Evolutionary conservation across 2,329 filamentous ascomycete species (phyloP).

Genomic region (Coleophoma eucalyptorum): DNA sequence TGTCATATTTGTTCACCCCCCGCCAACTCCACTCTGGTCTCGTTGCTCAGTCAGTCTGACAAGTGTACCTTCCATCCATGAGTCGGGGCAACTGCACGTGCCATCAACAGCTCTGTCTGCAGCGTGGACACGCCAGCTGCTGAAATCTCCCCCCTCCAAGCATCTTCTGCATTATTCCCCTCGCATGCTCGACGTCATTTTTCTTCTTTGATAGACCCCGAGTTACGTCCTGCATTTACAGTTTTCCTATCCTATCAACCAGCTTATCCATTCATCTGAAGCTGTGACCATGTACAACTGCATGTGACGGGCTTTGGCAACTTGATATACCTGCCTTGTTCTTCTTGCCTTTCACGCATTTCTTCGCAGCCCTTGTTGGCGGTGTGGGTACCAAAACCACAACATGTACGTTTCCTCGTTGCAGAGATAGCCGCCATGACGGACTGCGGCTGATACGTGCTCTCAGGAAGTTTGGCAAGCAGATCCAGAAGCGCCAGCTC

Average conservation of each 20-base stretch:
- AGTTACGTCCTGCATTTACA: background rate
- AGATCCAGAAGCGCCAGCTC: slow-evolving; percentile 98
- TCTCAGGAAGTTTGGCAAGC: slow-evolving; percentile 97
- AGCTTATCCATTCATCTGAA: background rate
- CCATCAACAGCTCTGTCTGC: too few species aligned
- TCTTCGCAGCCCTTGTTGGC: slow-evolving; percentile 17
- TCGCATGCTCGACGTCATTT: background rate
- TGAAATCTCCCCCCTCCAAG: background rate
- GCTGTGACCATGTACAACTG: background rate
- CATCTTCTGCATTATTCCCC: background rate
- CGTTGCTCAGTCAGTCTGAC: too few species aligned
- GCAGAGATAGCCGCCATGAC: background rate
- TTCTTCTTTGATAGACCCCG: background rate
- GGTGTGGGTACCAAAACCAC: slow-evolving; percentile 20
- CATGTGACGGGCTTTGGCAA: background rate
- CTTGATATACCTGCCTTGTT: background rate
- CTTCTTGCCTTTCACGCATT: slow-evolving; percentile 7
- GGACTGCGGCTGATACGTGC: background rate
- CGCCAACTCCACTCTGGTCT: too few species aligned
- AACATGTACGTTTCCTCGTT: slow-evolving; percentile 24
- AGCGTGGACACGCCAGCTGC: too few species aligned
- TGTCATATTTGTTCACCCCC: too few species aligned
- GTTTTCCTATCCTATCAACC: background rate
- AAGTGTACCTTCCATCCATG: too few species aligned
- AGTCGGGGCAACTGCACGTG: too few species aligned